These are phyloP conservation scores for Aspergillus glaucus DNA, from an alignment of 2,329 filamentous ascomycete species.

Conservation along the genomic window DNA sequence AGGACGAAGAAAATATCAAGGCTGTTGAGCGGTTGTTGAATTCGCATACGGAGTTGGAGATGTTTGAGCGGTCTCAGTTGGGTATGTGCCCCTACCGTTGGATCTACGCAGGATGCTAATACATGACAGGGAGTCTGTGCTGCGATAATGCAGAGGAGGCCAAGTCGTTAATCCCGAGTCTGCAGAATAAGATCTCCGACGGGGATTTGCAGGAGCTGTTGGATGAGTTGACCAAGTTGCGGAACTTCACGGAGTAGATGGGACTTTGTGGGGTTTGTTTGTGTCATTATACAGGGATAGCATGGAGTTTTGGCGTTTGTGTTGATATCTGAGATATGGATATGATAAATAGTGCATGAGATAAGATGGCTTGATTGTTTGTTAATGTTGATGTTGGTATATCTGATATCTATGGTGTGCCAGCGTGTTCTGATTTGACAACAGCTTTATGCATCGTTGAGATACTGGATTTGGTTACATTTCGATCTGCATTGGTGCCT, in stretches of 20 bases:
- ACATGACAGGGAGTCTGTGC: constrained; percentile 68
- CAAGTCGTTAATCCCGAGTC: constrained; percentile 85
- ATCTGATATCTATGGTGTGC: no score
- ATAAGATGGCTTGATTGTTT: background rate
- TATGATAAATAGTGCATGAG: background rate
- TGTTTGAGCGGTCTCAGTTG: constrained; percentile 89
- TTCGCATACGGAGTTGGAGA: constrained; percentile 67
- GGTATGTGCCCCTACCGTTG: constrained; percentile 48
- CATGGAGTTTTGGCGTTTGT: constrained; percentile 23
- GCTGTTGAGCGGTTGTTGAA: constrained; percentile 85
- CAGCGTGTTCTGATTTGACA: no score
- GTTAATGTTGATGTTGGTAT: background rate
- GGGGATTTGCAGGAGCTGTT: constrained; percentile 81
- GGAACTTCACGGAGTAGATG: constrained; percentile 40
- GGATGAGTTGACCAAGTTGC: constrained; percentile 81
- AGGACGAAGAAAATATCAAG: constrained; percentile 88
- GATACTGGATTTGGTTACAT: no score
- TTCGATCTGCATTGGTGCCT: no score
- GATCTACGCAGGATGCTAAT: background rate
- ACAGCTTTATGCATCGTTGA: no score
- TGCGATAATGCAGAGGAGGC: constrained; percentile 92
- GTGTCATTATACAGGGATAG: constrained; percentile 9
- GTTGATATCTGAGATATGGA: background rate
- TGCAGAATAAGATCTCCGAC: constrained; percentile 84
- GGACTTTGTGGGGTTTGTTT: constrained; percentile 1